Base-by-base conservation (phyloP, 768 basidiomycete genomes). In the Pluteus cervinus region DNA sequence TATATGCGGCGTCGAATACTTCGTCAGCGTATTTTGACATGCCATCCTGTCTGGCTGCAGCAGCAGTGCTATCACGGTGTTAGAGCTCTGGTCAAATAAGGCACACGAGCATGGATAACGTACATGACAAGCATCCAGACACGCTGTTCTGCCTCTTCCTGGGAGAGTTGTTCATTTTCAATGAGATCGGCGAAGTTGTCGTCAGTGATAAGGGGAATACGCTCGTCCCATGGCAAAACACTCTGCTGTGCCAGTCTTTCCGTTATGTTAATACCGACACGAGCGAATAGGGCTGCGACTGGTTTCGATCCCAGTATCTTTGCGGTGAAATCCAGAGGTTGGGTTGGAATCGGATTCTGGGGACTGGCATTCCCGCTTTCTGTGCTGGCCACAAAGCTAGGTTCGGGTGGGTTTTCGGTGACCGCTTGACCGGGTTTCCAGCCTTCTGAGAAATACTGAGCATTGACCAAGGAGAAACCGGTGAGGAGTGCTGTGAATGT, bases 121-220 rank as follows among this genome's bases (percentile, higher is more conserved):
- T 54, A 90, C 90, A 93, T 72, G 38, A 87, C 56, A 22, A 90
- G 56, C 45, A 84, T 68, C 90, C 90, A 94, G 8, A 79, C 70
- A 30, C 88, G 69, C 25, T 80, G 63, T 41, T 69, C 61, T 50
- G 79, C 78, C 54, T 86, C 79, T 44, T 83, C 73, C 34, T 69
- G 60, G 10, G 71, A 69, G 48, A 91, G 56, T 11, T 58, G 49
- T 58, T 90, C 89, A 39, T 86, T 75, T 23, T 80, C 73, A 42
- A 92, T 73, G 34, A 86, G 23, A 20, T 85, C 78, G 18, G 73
- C 61, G 53, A 74, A 92, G 56, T 88, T 92, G 33, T 80, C 69
- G 57, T 93, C 90, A 35, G 83, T 88, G 57, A 94, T 76, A 24
- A 91, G 63, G 17, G 81, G 76, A 26, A 93, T 73, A 20, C 86